phyloP scores from a whole-genome alignment of 2,329 filamentous ascomycete species.

The Pyrenophora tritici-repentis region DNA sequence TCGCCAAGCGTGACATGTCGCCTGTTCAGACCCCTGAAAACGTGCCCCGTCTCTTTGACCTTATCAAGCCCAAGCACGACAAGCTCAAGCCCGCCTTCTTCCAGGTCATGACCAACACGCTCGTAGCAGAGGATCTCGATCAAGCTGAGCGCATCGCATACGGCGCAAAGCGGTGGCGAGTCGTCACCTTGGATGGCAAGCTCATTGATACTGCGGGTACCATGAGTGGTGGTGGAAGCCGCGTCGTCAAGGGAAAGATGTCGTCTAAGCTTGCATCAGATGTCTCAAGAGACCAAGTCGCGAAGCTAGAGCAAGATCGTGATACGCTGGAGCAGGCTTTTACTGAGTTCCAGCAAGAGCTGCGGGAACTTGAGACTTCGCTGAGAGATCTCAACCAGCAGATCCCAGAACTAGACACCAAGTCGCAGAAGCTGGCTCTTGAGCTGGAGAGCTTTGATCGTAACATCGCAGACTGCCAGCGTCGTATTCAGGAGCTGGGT shows the following conservation, averaged over 20 bases:
- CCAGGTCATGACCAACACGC: slow-evolving; percentile 90
- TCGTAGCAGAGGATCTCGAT: slow-evolving; percentile 90
- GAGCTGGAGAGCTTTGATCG: slow-evolving; percentile 86
- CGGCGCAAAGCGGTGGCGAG: slow-evolving; percentile 89
- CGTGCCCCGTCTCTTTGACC: slow-evolving; percentile 88
- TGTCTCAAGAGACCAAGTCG: slow-evolving; percentile 83
- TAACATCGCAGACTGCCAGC: slow-evolving; percentile 82
- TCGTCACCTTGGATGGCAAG: slow-evolving; percentile 93
- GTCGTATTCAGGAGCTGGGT: slow-evolving; percentile 81
- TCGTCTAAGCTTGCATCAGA: slow-evolving; percentile 92
- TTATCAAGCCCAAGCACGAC: slow-evolving; percentile 86
- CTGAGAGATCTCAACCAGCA: slow-evolving; percentile 75
- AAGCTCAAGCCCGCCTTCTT: slow-evolving; percentile 91
- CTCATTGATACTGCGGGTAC: slow-evolving; percentile 98
- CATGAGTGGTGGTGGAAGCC: slow-evolving; percentile 95
- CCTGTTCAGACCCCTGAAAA: slow-evolving; percentile 87
- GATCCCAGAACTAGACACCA: slow-evolving; percentile 84
- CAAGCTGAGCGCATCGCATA: slow-evolving; percentile 98
- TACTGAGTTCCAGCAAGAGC: slow-evolving; percentile 81
- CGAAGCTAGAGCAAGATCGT: slow-evolving; percentile 83
- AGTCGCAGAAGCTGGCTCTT: slow-evolving; percentile 86
- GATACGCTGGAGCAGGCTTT: slow-evolving; percentile 84
- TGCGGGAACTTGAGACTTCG: slow-evolving; percentile 75
- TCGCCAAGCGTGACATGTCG: slow-evolving; percentile 77
- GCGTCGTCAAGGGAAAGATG: slow-evolving; percentile 91